Base-by-base conservation (phyloP, 2,329 filamentous ascomycete genomes). In the Xylaria sp. region DNA sequence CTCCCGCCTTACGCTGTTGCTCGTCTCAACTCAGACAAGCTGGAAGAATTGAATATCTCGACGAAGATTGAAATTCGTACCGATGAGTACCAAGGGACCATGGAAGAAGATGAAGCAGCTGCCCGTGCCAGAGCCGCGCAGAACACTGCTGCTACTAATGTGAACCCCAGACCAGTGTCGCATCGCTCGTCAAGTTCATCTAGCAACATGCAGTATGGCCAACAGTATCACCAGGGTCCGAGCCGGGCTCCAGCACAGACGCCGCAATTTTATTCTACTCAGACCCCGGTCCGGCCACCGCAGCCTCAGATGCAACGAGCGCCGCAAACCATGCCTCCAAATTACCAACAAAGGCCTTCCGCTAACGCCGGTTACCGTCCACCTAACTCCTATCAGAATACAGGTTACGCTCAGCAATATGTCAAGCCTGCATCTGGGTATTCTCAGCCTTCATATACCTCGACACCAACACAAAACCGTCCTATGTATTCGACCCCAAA, bases 1-100 rank as follows among this genome's bases (percentile, higher is more conserved):
- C 82, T 97, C 11, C 94, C 94, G 1, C 94, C 94, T 1, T 96
- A 93, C 77, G 92, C 92, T 1, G 92, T 97, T 28, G 90, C 94
- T 6, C 95, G 96, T 75, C 83, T 97, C 69, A 91, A 97, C 74
- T 93, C 93, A 10, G 92, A 97, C 77, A 92, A 94, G 78, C 82
- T 97, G n/a, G 91, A 90, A 36, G 92, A 94, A 66, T 83, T 97
- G 57, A 90, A 93, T 70, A 91, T 97, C 77, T 95, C 91, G 81
- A 93, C 89, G 54, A 93, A 89, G 77, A 87, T 97, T 23, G 82
- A 93, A 67, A 84, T 97, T 56, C 88, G 92, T 68, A 89, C 87
- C 6, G 89, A 91, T 60, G 89, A 93, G 75, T 92, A 92, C 78
- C 88, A 87, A 71, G 94, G 94, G 4, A 88, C 91, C 4, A 90